Evolutionary conservation across 2,329 filamentous ascomycete genomes (phyloP), one percentile per base, ranked within the genome.

Genomic region (Tolypocladium nubicola): DNA sequence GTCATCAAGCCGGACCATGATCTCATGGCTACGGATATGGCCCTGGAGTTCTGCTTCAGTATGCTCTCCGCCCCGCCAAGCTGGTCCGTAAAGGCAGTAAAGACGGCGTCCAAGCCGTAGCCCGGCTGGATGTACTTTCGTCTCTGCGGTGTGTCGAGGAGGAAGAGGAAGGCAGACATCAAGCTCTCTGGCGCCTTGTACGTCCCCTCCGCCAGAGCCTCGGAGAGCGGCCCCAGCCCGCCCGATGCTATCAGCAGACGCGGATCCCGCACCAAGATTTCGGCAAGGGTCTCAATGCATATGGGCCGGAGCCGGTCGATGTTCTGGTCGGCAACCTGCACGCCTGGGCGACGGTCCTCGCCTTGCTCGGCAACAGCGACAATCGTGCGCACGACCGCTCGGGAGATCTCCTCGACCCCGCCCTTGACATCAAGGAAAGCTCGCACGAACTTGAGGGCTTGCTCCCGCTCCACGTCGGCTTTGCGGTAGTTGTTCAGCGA

Each of bases 361-460:
- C 82, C 80, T 64, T 95, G 88, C 66, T 96, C 91, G 37, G 94
- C 93, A 53, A 97, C 87, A 5, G 94, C 89, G 38, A 94, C 90
- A 58, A 99, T 86, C 8, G 93, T 94, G 56, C 94, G 85, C 9
- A 96, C 88, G 23, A 99, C 85, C 0, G 90, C 87, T 58, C 89
- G 83, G 1, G 94, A 95, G 40, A 99, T 82, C 69, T 99, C 93
- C 61, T 84, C 82, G 10, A 95, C 86, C 13, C 94, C 94, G 61
- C 91, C 90, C 68, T 97, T 97, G 62, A 97, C 90, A 68, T 99
- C 94, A 3, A 99, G 77, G 67, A 99, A 99, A 11, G 92, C 90
- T 59, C 94, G 85, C 33, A 97, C 87, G 69, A 99, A 97, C 70
- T 99, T 99, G 65, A 99, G 77, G 14, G 94, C 94, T 73, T 99